phyloP scores from a whole-genome alignment of 371 early-diverging fungal species.

The Haplosporangium sp. region DNA sequence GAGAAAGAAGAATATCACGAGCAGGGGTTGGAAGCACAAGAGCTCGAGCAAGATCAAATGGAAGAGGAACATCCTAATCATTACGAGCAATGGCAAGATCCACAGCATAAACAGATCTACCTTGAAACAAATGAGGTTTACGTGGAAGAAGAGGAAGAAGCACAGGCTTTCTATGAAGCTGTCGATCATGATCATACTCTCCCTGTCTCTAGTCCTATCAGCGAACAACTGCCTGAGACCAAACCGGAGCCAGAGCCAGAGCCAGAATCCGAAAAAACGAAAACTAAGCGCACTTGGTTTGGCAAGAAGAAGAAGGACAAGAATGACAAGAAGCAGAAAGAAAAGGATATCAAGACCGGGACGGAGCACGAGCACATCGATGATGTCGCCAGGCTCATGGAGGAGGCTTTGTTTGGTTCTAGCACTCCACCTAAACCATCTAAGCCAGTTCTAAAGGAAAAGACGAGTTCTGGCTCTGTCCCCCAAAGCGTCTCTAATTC shows the following conservation, averaged over 20 bases:
- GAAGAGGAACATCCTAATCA: not conserved
- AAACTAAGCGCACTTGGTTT: constrained; percentile 50
- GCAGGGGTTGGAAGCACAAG: too few relatives aligned
- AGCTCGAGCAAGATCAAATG: not conserved
- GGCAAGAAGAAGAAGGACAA: constrained; percentile 52
- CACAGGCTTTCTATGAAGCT: not conserved
- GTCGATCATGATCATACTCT: not conserved
- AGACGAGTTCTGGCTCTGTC: constrained; percentile 8
- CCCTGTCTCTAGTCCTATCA: constrained; percentile 1
- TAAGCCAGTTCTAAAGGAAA: constrained; percentile 21
- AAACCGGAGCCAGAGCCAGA: not conserved
- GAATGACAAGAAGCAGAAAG: constrained; percentile 18
- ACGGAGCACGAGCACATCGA: constrained; percentile 21
- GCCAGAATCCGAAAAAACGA: constrained; percentile 26
- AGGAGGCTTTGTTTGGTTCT: constrained; percentile 49
- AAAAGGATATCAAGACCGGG: constrained; percentile 23
- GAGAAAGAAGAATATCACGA: not conserved
- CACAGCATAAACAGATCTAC: not conserved
- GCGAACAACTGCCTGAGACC: not conserved
- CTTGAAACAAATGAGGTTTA: not conserved
- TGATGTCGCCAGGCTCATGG: constrained; percentile 41
- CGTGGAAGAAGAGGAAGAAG: not conserved
- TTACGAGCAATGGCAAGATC: constrained; percentile 2
- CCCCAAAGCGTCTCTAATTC: not conserved
- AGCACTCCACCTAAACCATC: constrained; percentile 5